Evolutionary conservation across 1,139 yeast genomes (phyloP).

Genomic region (Blastobotrys elegans): DNA sequence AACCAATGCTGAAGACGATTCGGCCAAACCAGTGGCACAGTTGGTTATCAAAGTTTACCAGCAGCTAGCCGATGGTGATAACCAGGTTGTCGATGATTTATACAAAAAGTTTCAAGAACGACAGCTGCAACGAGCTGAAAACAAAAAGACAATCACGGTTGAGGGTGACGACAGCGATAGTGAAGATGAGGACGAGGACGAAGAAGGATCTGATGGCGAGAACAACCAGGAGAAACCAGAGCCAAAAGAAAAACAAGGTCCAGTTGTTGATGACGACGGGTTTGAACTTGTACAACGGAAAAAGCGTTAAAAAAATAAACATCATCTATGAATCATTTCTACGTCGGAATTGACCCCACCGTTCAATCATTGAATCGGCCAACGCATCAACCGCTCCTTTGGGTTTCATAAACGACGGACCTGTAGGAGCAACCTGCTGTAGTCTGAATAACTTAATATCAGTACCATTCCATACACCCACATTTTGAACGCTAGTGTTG

Average conservation of each 20-base stretch:
- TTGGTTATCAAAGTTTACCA: constrained; percentile 61
- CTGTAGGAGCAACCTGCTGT: constrained; percentile 39
- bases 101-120: constrained; percentile 56
- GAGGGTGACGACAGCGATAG: constrained; percentile 47
- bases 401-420: constrained; percentile 40
- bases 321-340: not conserved
- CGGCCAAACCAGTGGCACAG: constrained; percentile 71
- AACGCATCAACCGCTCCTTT: constrained; percentile 50
- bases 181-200: constrained; percentile 42
- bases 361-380: constrained; percentile 40
- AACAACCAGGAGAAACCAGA: constrained; percentile 37
- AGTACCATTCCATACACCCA: constrained; percentile 58
- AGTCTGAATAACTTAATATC: constrained; percentile 56
- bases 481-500: constrained; percentile 18
- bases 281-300: constrained; percentile 68
- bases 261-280: constrained; percentile 88
- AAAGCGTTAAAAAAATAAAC: constrained; percentile 8
- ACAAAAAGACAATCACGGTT: constrained; percentile 28
- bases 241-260: constrained; percentile 40
- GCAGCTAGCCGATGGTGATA: constrained; percentile 53
- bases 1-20: constrained; percentile 79
- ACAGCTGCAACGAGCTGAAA: constrained; percentile 40
- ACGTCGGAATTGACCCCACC: constrained; percentile 24
- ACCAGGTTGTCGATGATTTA: constrained; percentile 50
- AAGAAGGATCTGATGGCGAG: too few relatives aligned